A percentile compares a stretch with the other conserved stretches of the same genome.
Evolutionary conservation across 805 yeast genomes (phyloP).

Genomic region (Gaillardinia entomophila): DNA sequence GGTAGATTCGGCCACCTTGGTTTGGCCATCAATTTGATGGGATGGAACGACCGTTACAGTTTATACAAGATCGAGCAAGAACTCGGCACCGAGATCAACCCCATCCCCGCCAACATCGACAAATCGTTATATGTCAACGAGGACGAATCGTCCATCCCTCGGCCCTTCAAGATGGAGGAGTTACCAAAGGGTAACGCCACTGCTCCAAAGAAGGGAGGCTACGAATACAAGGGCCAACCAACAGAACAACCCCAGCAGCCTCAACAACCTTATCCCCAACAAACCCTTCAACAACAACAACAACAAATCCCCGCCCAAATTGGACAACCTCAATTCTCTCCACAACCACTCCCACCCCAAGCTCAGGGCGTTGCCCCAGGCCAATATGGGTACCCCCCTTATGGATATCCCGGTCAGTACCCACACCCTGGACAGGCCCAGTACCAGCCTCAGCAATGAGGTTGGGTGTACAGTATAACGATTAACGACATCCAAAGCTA

Average conservation of each 20-base stretch:
- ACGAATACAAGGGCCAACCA: slow-evolving; percentile 45
- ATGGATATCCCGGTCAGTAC: slow-evolving; percentile 7
- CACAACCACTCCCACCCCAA: slow-evolving; percentile 9
- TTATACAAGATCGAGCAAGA: slow-evolving; percentile 95
- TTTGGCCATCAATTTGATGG: slow-evolving; percentile 91
- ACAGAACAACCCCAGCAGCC: slow-evolving; percentile 7
- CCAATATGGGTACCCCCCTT: slow-evolving; percentile 14
- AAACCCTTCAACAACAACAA: slow-evolving; percentile 4
- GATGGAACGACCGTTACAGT: slow-evolving; percentile 94
- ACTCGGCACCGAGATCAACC: slow-evolving; percentile 93
- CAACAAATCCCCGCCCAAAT: slow-evolving; percentile 5
- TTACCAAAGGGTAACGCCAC: slow-evolving; percentile 42
- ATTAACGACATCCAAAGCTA: not conserved
- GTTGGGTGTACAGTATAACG: not conserved
- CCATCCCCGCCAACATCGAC: slow-evolving; percentile 93
- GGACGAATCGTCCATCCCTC: slow-evolving; percentile 69
- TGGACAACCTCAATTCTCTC: slow-evolving; percentile 2
- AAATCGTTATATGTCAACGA: slow-evolving; percentile 83
- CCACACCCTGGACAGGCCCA: slow-evolving; percentile 7
- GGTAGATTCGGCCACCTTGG: slow-evolving; percentile 99
- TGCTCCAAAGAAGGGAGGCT: slow-evolving; percentile 25
- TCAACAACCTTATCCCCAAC: slow-evolving; percentile 2
- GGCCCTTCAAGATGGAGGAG: slow-evolving; percentile 76
- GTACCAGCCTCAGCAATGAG: not conserved
- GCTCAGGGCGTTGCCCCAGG: slow-evolving; percentile 8